These are phyloP conservation scores for Aspergillus funiculosus DNA, from an alignment of 495 filamentous ascomycete species.

Conservation along the genomic window DNA sequence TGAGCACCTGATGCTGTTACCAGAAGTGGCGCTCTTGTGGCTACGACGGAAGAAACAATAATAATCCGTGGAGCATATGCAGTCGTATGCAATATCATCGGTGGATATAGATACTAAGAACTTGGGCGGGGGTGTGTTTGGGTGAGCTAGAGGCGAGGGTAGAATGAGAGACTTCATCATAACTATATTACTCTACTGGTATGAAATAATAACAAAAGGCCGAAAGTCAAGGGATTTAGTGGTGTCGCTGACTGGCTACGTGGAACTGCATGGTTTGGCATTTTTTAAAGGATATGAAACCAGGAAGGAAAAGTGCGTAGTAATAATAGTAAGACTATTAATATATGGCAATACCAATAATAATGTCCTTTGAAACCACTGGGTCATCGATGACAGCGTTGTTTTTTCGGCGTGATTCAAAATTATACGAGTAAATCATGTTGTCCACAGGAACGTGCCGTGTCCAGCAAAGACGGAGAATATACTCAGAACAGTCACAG, in stretches of 20 bases:
- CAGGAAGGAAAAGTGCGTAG: too few species aligned
- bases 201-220: not conserved
- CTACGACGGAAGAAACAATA: not conserved
- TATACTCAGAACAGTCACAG: too few species aligned
- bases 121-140: not conserved
- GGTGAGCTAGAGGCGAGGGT: not conserved
- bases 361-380: too few species aligned
- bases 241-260: constrained; percentile 4
- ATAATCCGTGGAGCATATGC: not conserved
- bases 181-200: not conserved
- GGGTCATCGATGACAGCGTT: too few species aligned
- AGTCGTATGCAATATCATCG: constrained; percentile 12
- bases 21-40: constrained; percentile 7
- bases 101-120: constrained; percentile 3
- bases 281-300: not conserved
- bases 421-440: too few species aligned
- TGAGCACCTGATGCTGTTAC: constrained; percentile 13
- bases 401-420: too few species aligned
- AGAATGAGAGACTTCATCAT: constrained; percentile 2
- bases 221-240: not conserved
- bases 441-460: too few species aligned
- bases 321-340: too few species aligned
- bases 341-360: too few species aligned
- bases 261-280: too few species aligned
- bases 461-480: too few species aligned